Percentiles rank a stretch among this genome's conserved stretches.
phyloP scores from a whole-genome alignment of 75 land plant species.

The Selaginella moellendorffii region DNA sequence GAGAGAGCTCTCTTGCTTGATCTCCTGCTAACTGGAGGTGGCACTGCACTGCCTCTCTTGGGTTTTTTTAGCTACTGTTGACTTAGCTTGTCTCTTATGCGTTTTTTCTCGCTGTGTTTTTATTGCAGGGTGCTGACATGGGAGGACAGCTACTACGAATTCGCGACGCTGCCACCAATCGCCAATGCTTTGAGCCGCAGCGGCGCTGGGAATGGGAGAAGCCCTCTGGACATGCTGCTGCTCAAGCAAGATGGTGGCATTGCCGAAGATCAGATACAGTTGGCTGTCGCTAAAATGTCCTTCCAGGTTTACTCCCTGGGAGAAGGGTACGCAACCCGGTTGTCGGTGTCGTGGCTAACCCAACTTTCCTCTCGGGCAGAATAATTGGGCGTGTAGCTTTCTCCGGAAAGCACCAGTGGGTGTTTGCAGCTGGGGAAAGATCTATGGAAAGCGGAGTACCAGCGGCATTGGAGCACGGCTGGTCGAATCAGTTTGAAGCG shows the following conservation, averaged over 20 bases:
- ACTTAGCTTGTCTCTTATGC: background rate
- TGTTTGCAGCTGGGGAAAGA: slow-evolving; percentile 8
- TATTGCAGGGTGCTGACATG: slow-evolving; percentile 37
- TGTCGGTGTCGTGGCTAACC: background rate
- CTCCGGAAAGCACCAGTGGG: slow-evolving; percentile 36
- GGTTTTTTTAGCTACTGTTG: no score
- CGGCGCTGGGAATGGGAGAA: slow-evolving; percentile 6
- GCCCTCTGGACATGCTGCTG: background rate
- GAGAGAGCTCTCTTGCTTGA: no score
- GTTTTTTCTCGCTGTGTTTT: background rate
- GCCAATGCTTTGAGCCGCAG: no score
- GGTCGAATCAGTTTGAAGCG: slow-evolving; percentile 33
- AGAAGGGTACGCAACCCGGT: slow-evolving; percentile 48
- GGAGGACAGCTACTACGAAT: slow-evolving; percentile 39
- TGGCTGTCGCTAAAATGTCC: slow-evolving; percentile 31
- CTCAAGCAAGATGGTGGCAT: background rate
- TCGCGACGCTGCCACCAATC: no score
- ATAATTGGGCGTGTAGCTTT: slow-evolving; percentile 37
- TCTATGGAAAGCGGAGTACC: no score
- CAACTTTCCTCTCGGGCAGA: slow-evolving; percentile 19
- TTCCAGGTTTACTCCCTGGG: slow-evolving; percentile 37
- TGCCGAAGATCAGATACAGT: slow-evolving; percentile 18
- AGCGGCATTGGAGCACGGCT: slow-evolving; percentile 5
- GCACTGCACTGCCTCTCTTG: no score
- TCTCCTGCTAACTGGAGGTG: no score